A percentile compares a stretch with the other conserved stretches of the same genome.
phyloP scores from a whole-genome alignment of 1,284 basidiomycete species.

The Ceratobasidium sp. region DNA sequence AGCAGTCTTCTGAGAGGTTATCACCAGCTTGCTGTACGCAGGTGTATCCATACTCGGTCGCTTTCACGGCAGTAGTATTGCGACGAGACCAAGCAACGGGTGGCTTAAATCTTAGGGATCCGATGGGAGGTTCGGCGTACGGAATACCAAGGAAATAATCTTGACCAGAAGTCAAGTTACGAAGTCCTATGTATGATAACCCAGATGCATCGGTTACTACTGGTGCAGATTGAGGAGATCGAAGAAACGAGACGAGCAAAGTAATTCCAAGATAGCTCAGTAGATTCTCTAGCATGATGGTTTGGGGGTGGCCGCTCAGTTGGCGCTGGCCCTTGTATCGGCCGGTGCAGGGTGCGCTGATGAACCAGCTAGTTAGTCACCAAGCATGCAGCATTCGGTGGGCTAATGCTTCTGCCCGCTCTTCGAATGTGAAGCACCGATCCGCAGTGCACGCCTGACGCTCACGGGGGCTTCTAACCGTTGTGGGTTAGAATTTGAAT shows the following conservation, averaged over 20 bases:
- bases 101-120: slow-evolving; percentile 22
- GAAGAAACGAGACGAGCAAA: background rate
- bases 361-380: background rate
- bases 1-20: slow-evolving; percentile 36
- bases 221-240: background rate
- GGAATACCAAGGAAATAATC: slow-evolving; percentile 42
- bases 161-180: slow-evolving; percentile 20
- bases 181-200: slow-evolving; percentile 24
- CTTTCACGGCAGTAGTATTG: background rate
- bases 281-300: background rate
- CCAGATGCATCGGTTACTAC: background rate
- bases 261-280: background rate
- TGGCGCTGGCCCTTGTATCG: background rate
- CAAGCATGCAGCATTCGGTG: background rate
- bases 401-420: background rate
- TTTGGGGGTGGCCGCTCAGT: background rate
- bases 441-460: too few species aligned
- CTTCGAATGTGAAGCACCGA: too few species aligned
- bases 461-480: too few species aligned
- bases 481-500: too few species aligned
- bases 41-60: slow-evolving; percentile 5
- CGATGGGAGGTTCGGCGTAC: slow-evolving; percentile 38
- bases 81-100: slow-evolving; percentile 19
- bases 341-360: background rate
- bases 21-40: slow-evolving; percentile 2